Evolutionary conservation across 2,329 filamentous ascomycete genomes (phyloP), one percentile per base, ranked within the genome.

Genomic region (Alternaria hordeiaustralica): DNA sequence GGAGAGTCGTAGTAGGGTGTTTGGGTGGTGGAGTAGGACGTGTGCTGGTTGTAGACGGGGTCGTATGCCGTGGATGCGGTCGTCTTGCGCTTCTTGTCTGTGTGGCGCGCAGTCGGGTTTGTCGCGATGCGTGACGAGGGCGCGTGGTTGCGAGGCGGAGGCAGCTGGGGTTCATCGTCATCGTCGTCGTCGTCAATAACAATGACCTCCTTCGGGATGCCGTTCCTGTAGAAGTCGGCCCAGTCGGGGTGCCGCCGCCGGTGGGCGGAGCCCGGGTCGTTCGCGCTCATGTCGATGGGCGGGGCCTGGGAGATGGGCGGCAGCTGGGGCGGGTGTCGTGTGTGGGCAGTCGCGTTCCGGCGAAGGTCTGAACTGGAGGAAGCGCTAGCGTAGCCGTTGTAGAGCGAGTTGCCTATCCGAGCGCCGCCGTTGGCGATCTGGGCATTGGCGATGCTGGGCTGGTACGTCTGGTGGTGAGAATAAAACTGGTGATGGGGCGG

Each of bases 31-130:
- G 93, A 94, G 79, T 90, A 92, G 45, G 88, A 87, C 79, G 88
- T 78, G 75, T 86, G 86, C 77, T 90, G 87, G 77, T 94, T 91
- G 76, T 94, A 92, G 56, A 90, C 86, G 18, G 90, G 84, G 71
- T 95, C 91, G 77, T 91, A 92, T 45, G 84, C 84, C 3, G 84
- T 82, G 71, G 88, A 80, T 71, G 86, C 79, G 74, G 85, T 84
- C 79, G 88, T 92, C 81, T 90, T 92, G 82, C 90, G 87, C 85
- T 88, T 93, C 84, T 95, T 97, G 75, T 88, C 86, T 47, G 86
- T 80, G 76, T 90, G 89, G 33, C 83, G 83, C 46, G 73, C 69
- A 5, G 80, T 81, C 4, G 82, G 83, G 30, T 85, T 85, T 12
- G 84, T 69, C 10, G 68, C 67, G 33, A 71, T 74, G 58, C 72